Evolutionary conservation across 345 rosid genomes (phyloP), one percentile per base, ranked within the genome.

Genomic region (Eutrema japonicum): DNA sequence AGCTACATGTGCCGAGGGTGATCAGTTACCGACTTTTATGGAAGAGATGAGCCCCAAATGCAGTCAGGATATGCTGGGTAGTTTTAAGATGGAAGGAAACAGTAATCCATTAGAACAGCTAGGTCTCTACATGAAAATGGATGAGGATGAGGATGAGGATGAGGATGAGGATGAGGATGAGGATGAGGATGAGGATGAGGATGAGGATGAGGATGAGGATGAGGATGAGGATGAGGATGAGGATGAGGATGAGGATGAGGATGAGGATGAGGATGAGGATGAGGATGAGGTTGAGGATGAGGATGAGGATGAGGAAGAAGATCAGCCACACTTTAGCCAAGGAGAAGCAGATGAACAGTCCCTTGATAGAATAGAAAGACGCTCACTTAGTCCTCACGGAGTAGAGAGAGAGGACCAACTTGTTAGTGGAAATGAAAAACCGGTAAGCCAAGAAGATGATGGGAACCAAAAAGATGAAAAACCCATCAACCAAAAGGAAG

Each of bases 81-180:
- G 90, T 70, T 87, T 90, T 85, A 90, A 83, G 70, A 80, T 88
- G 63, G 87, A 83, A 80, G 86, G 88, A 10, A 86, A 56, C 59
- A 83, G 75, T 69, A 90, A 91, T 70, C 96, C 98, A 36, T 77
- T 91, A 65, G 94, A 89, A 69, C 89, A 86, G 58, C 78, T 93
- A 47, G 98, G 98, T 33, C 63, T 93, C 64, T 93, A 81, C 81
- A 91, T 91, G 83, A 93, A 93, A 76, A 78, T 61, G 64, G 88
- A 82, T 45, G 90, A 85, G 6, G 87, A 82, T 45, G 90, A 85
- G 6, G 87, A 85, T 3, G 89, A 84, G 7, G 95, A 88, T 3
- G 91, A 89, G 5, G 96, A 86, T 18, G 18, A 18, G 18, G 18
- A 18, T 18, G 18, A 18, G 18, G 18, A 18, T 3, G 89, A 84